Conservation (phyloP, 2,329 filamentous ascomycete genomes). For the Monilinia vaccinii-corymbosi region DNA sequence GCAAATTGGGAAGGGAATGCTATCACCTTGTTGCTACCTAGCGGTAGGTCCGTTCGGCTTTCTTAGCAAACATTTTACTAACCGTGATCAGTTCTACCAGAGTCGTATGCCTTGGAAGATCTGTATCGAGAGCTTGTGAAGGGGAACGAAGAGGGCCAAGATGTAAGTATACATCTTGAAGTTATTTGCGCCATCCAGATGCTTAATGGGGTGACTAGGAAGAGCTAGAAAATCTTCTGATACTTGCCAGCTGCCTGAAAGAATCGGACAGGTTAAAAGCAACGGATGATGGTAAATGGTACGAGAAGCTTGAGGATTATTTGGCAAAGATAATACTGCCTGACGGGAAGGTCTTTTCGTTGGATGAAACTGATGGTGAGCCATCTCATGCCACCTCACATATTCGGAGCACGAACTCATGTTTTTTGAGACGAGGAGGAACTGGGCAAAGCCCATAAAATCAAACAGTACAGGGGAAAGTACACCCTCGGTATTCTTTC, state of each 20-base stretch:
- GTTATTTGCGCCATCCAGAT: fast-evolving
- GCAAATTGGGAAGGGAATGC: background rate
- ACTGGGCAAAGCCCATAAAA: background rate
- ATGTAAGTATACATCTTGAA: constrained; percentile 4
- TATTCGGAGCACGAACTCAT: background rate
- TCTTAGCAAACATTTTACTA: background rate
- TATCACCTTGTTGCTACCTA: background rate
- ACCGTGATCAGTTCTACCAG: constrained; percentile 1
- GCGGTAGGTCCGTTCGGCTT: background rate
- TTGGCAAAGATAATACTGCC: constrained; percentile 22
- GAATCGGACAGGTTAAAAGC: constrained; percentile 7
- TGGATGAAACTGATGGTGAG: constrained; percentile 22
- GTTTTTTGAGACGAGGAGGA: background rate
- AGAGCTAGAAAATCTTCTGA: constrained; percentile 18
- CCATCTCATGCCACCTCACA: background rate
- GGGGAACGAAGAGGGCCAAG: background rate
- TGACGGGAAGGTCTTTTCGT: constrained; percentile 14
- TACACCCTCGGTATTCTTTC: constrained; percentile 14
- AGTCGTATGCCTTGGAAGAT: constrained; percentile 5
- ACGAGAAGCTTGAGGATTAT: constrained; percentile 17
- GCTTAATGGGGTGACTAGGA: constrained; percentile 11
- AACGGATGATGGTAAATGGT: constrained; percentile 12
- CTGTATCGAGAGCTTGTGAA: constrained; percentile 7
- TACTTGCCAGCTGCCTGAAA: constrained; percentile 21
- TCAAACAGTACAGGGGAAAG: constrained; percentile 13